phyloP scores from a whole-genome alignment of 768 basidiomycete species.

The Lyophyllum decastes region DNA sequence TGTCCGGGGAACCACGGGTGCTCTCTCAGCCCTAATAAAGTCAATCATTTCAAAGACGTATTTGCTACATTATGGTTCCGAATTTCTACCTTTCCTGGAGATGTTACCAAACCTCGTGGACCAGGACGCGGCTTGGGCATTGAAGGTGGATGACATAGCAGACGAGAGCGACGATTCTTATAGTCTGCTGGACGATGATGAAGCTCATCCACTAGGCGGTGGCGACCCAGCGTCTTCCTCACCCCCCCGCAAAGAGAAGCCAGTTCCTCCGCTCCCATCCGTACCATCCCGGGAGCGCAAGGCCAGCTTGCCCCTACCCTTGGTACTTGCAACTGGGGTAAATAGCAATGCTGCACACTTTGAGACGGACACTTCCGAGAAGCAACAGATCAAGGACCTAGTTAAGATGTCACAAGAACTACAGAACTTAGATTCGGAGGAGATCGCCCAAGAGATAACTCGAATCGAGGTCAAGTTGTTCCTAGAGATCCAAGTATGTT shows the following conservation, averaged over 20 bases:
- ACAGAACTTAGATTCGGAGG: slow-evolving; percentile 54
- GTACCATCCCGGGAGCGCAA: slow-evolving; percentile 59
- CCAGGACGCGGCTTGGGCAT: slow-evolving; percentile 73
- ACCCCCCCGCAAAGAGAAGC: slow-evolving; percentile 24
- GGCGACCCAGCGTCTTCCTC: slow-evolving; percentile 16
- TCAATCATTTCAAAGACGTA: slow-evolving; percentile 80
- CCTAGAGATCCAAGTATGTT: slow-evolving; percentile 70
- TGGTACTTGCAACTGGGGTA: slow-evolving; percentile 36
- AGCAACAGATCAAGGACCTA: slow-evolving; percentile 66
- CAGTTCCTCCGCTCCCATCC: slow-evolving; percentile 15
- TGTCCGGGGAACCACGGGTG: slow-evolving; percentile 71
- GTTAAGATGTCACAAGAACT: slow-evolving; percentile 59
- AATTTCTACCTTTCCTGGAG: slow-evolving; percentile 81
- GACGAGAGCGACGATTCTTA: slow-evolving; percentile 67
- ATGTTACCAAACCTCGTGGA: slow-evolving; percentile 64
- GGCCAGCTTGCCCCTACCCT: slow-evolving; percentile 62
- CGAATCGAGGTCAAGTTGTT: slow-evolving; percentile 70
- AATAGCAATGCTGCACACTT: slow-evolving; percentile 24
- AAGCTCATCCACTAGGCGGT: slow-evolving; percentile 26
- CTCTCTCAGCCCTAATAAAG: slow-evolving; percentile 74
- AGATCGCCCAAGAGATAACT: slow-evolving; percentile 87
- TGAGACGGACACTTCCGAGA: slow-evolving; percentile 46
- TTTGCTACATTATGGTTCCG: slow-evolving; percentile 82
- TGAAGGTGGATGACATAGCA: slow-evolving; percentile 57
- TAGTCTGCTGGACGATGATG: slow-evolving; percentile 56